These are phyloP conservation scores for Talaromyces borbonicus DNA, from an alignment of 495 filamentous ascomycete species.

Conservation along the genomic window DNA sequence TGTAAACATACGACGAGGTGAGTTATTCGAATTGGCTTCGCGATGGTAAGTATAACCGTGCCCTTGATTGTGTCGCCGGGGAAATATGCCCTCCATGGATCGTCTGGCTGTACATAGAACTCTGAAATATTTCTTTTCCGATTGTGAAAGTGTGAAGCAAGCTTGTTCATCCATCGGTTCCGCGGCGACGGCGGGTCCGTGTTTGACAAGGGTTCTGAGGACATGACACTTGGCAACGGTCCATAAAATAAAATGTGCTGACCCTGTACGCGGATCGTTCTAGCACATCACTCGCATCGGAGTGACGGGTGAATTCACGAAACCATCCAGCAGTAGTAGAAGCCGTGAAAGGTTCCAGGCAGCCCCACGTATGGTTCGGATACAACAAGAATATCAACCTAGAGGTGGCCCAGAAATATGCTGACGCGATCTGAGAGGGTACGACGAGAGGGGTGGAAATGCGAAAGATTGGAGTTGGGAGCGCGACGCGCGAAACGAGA, in stretches of 20 bases:
- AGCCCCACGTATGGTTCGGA: no score
- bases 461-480: neutral
- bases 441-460: neutral
- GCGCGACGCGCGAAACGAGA: conserved; percentile 1
- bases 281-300: neutral
- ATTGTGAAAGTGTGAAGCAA: conserved; percentile 52
- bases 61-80: conserved; percentile 59
- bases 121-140: conserved; percentile 68
- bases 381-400: no score
- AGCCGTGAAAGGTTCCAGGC: neutral
- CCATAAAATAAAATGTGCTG: conserved; percentile 22
- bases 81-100: conserved; percentile 80
- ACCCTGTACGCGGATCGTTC: neutral
- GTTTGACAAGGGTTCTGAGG: conserved; percentile 29
- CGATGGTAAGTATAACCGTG: conserved; percentile 67
- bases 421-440: neutral
- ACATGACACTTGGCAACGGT: conserved; percentile 35
- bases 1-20: conserved; percentile 83
- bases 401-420: neutral
- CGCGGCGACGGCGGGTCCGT: conserved; percentile 31
- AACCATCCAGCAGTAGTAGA: neutral
- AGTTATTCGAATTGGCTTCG: conserved; percentile 76
- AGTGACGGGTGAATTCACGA: neutral
- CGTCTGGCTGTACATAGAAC: conserved; percentile 65
- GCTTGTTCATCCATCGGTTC: conserved; percentile 46